Percentiles rank a stretch among this genome's conserved stretches.
These are phyloP conservation scores for Penicillium manginii DNA, from an alignment of 495 filamentous ascomycete species.

Conservation along the genomic window DNA sequence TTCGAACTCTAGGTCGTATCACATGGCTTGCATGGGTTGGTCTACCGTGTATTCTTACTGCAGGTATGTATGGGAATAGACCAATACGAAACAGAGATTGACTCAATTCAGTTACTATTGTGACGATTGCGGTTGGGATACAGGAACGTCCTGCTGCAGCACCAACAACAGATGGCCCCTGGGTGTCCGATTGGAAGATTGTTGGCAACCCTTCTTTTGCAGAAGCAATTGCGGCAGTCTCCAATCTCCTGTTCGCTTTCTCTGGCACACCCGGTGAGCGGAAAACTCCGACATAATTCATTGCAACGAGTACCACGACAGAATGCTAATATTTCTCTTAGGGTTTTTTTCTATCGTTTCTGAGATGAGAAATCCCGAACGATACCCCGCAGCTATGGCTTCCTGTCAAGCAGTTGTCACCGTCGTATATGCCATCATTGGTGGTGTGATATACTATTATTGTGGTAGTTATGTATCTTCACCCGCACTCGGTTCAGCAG, in stretches of 20 bases:
- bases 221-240: slow-evolving; percentile 55
- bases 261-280: slow-evolving; percentile 49
- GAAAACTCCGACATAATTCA: neutral
- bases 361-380: slow-evolving; percentile 68
- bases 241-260: slow-evolving; percentile 67
- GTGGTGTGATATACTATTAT: slow-evolving; percentile 68
- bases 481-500: slow-evolving; percentile 69
- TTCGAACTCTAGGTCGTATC: slow-evolving; percentile 37
- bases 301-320: neutral
- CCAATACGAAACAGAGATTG: slow-evolving; percentile 15
- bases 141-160: slow-evolving; percentile 38
- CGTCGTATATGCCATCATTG: slow-evolving; percentile 66
- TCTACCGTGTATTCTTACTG: slow-evolving; percentile 32
- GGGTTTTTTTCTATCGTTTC: slow-evolving; percentile 70
- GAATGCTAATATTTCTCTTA: neutral
- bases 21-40: slow-evolving; percentile 44
- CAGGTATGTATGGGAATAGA: slow-evolving; percentile 21
- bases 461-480: slow-evolving; percentile 65
- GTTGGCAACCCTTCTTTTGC: slow-evolving; percentile 30
- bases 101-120: slow-evolving; percentile 61
- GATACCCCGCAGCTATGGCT: slow-evolving; percentile 59
- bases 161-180: slow-evolving; percentile 20
- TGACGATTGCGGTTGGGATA: slow-evolving; percentile 65
- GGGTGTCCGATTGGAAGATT: slow-evolving; percentile 29
- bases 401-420: slow-evolving; percentile 46